phyloP scores from a whole-genome alignment of 2,329 filamentous ascomycete genomes.

The Diaporthe citriasiana region DNA sequence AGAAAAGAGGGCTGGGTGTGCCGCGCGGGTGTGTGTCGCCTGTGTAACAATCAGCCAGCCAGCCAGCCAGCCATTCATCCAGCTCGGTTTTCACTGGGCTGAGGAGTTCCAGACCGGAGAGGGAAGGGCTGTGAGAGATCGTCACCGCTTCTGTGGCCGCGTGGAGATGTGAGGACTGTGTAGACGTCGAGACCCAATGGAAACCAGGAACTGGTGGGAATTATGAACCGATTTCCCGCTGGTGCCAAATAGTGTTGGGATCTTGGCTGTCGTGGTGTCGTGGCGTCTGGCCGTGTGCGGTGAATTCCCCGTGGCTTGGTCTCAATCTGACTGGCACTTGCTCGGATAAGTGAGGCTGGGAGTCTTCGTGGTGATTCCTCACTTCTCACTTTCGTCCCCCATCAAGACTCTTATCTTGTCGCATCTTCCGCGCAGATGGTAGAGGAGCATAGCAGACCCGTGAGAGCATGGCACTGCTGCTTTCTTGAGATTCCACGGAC shows the following conservation, averaged over 20 bases:
- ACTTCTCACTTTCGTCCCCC: neutral
- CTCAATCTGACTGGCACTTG: neutral
- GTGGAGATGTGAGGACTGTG: neutral
- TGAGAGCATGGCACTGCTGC: neutral
- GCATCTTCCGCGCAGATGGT: too few relatives aligned
- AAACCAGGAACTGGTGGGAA: neutral
- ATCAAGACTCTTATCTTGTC: neutral
- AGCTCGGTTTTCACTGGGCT: neutral
- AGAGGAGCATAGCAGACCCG: neutral
- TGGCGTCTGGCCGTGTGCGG: neutral
- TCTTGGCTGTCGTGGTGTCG: neutral
- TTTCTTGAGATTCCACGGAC: neutral
- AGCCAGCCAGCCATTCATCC: neutral
- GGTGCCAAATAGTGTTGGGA: too few relatives aligned
- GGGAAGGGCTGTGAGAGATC: neutral
- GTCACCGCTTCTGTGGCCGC: neutral
- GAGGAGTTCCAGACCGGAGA: neutral
- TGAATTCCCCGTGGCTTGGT: neutral
- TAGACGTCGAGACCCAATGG: neutral
- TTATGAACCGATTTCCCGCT: neutral
- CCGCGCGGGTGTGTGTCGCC: slow-evolving; percentile 11
- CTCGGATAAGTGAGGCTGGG: neutral
- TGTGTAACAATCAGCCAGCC: neutral
- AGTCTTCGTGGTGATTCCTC: neutral
- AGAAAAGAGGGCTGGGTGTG: slow-evolving; percentile 13